A percentile compares a stretch with the other conserved stretches of the same genome.
phyloP scores from a whole-genome alignment of 352 stramenopile genomes.

The Phytopythium kandeliae region DNA sequence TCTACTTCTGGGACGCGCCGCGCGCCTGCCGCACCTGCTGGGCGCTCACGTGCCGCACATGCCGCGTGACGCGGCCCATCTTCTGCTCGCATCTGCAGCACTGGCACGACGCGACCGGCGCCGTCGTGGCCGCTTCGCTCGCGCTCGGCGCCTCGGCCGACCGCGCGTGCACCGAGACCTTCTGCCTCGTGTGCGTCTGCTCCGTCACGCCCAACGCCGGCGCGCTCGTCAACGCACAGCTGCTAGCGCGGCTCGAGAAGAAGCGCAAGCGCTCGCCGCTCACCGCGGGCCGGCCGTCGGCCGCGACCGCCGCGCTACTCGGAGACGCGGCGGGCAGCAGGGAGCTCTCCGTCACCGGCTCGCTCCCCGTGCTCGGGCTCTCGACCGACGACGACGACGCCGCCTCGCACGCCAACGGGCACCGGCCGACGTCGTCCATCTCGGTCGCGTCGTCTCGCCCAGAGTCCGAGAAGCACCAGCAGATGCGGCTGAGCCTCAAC shows the following conservation, averaged over 20 bases:
- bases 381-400: constrained; percentile 12
- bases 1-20: constrained; percentile 65
- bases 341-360: constrained; percentile 9
- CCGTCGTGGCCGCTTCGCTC: constrained; percentile 9
- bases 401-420: constrained; percentile 6
- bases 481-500: constrained; percentile 50
- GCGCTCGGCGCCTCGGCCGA: not conserved
- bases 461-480: constrained; percentile 67
- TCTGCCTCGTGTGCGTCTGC: constrained; percentile 69
- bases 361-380: constrained; percentile 12
- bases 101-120: constrained; percentile 29
- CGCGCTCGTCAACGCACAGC: constrained; percentile 57
- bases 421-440: constrained; percentile 35
- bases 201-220: constrained; percentile 49
- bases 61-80: constrained; percentile 63
- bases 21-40: constrained; percentile 61
- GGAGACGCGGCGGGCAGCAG: not conserved
- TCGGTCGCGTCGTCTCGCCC: constrained; percentile 50
- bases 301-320: constrained; percentile 8
- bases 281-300: constrained; percentile 17
- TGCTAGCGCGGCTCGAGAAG: constrained; percentile 62
- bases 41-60: constrained; percentile 55
- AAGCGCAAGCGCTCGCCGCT: constrained; percentile 42
- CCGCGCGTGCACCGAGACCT: constrained; percentile 55
- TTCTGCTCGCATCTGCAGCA: constrained; percentile 73